Conservation (phyloP, 73 alveolate genomes). For the Stentor roeselii region DNA sequence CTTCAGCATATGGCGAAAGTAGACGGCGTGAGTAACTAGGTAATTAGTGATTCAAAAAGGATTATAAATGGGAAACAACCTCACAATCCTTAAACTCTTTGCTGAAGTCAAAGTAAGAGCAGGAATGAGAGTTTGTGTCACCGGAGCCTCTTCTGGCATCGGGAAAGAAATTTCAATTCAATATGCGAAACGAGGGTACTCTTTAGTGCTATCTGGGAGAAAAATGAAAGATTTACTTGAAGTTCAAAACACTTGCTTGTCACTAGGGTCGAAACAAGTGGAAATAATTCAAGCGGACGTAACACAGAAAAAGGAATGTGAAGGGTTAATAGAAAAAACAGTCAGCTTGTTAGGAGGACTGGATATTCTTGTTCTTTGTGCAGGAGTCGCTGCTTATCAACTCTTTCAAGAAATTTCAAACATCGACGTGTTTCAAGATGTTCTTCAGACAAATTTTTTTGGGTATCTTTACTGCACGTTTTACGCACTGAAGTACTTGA, state of each 20-base stretch:
- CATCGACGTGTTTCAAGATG: slow-evolving; percentile 39
- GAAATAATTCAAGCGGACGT: neutral
- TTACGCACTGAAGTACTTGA: slow-evolving; percentile 56
- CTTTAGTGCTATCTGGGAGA: slow-evolving; percentile 28
- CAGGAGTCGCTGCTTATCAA: slow-evolving; percentile 78
- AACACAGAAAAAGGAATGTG: neutral
- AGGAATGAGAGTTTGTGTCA: slow-evolving; percentile 41
- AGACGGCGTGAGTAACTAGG: no score
- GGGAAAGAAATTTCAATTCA: slow-evolving; percentile 69
- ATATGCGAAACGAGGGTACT: slow-evolving; percentile 57
- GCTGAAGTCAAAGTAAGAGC: neutral
- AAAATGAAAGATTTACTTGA: neutral
- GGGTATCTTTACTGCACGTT: slow-evolving; percentile 52
- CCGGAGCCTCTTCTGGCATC: slow-evolving; percentile 80
- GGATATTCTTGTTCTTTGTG: slow-evolving; percentile 52
- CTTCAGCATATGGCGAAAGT: slow-evolving; percentile 82
- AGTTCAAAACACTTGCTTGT: neutral
- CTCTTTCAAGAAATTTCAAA: slow-evolving; percentile 61
- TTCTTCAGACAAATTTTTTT: slow-evolving; percentile 69
- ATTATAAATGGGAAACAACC: slow-evolving; percentile 19
- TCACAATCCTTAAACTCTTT: slow-evolving; percentile 22
- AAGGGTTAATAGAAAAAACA: slow-evolving; percentile 36
- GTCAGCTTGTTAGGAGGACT: slow-evolving; percentile 37
- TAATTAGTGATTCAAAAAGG: no score
- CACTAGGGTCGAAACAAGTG: neutral